Evolutionary conservation across 192 early-diverging fungal genomes (phyloP).

Genomic region (Fimicolochytrium jonesii): DNA sequence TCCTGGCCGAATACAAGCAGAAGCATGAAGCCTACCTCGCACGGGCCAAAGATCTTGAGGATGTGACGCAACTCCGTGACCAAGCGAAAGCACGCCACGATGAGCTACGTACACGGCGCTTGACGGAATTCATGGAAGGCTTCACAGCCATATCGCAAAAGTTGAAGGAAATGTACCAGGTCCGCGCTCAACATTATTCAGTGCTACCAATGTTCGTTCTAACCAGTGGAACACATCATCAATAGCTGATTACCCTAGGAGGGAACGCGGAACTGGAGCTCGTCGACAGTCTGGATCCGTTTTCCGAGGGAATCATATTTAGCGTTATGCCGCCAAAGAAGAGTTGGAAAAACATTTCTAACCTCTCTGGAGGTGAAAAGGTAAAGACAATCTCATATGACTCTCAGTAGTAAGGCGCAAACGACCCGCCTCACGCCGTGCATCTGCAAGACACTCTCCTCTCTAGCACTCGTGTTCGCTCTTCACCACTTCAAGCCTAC

Average conservation of each 20-base stretch:
- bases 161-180: slow-evolving; percentile 99
- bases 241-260: slow-evolving; percentile 91
- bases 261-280: slow-evolving; percentile 98
- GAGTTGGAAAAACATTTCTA: slow-evolving; percentile 99
- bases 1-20: slow-evolving; percentile 80
- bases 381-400: slow-evolving; percentile 32
- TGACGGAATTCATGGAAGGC: slow-evolving; percentile 94
- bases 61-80: slow-evolving; percentile 69
- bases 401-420: too few relatives aligned
- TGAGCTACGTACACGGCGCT: slow-evolving; percentile 65
- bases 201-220: not conserved
- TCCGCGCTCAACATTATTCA: slow-evolving; percentile 18
- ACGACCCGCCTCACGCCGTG: too few relatives aligned
- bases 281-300: slow-evolving; percentile 95
- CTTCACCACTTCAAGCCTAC: slow-evolving; percentile 99
- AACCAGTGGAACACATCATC: not conserved
- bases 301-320: slow-evolving; percentile 97
- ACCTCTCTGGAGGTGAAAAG: slow-evolving; percentile 99
- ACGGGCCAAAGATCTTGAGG: slow-evolving; percentile 70
- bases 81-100: slow-evolving; percentile 70
- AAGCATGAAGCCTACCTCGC: slow-evolving; percentile 70
- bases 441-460: slow-evolving; percentile 76
- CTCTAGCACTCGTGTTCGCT: slow-evolving; percentile 98
- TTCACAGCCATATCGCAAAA: slow-evolving; percentile 90
- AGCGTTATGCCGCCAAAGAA: slow-evolving; percentile 99